phyloP scores from a whole-genome alignment of 345 rosid species.

The Adansonia digitata region DNA sequence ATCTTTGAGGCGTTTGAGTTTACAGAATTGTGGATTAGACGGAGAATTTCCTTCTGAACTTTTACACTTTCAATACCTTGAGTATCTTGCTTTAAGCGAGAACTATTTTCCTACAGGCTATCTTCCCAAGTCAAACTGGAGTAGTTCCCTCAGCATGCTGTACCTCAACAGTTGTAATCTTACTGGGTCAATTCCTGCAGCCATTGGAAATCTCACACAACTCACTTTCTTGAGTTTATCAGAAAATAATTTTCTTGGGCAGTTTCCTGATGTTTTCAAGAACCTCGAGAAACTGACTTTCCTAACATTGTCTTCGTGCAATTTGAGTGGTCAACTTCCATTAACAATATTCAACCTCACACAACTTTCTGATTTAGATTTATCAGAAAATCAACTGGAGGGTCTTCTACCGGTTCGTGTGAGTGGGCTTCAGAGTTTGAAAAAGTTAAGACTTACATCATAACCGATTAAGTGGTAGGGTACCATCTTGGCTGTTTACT shows the following conservation, averaged over 20 bases:
- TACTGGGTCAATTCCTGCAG: neutral
- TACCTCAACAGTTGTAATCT: neutral
- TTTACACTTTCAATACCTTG: neutral
- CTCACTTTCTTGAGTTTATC: neutral
- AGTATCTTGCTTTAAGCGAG: neutral
- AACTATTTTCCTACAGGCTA: neutral
- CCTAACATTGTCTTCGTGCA: no score
- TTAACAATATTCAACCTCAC: no score
- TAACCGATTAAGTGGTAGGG: conserved; percentile 16
- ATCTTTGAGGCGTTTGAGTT: neutral
- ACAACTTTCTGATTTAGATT: neutral
- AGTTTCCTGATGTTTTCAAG: neutral
- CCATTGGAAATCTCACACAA: neutral
- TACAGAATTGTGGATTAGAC: accelerated
- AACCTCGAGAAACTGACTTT: no score
- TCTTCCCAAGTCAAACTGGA: neutral
- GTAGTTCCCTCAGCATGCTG: neutral
- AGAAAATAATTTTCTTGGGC: neutral
- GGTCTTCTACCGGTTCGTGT: neutral
- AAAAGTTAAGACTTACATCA: accelerated
- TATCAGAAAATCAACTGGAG: neutral
- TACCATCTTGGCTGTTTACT: conserved; percentile 15
- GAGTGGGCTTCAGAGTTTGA: neutral
- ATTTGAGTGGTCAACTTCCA: no score
- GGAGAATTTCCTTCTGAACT: conserved; percentile 13